Conservation (phyloP, 2,329 filamentous ascomycete species). For the Stagonosporopsis tanaceti region DNA sequence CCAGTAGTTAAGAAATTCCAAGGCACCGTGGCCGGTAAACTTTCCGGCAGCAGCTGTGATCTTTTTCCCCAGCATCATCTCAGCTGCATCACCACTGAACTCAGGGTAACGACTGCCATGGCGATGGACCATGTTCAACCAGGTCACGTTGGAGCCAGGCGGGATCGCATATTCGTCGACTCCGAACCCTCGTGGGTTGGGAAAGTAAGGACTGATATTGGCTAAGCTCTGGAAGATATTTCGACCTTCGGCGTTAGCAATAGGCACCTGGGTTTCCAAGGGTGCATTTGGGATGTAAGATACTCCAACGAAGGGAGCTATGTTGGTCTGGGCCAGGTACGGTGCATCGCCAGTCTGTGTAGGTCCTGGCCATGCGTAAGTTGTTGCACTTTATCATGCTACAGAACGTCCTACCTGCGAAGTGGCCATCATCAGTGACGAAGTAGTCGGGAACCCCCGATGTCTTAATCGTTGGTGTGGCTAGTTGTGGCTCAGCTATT, state of each 20-base stretch:
- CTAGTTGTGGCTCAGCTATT: conserved; percentile 24
- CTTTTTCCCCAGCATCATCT: conserved; percentile 62
- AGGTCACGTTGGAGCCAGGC: conserved; percentile 70
- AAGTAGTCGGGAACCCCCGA: conserved; percentile 44
- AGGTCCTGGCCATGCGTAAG: conserved; percentile 58
- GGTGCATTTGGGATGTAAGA: conserved; percentile 74
- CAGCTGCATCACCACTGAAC: conserved; percentile 65
- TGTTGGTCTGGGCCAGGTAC: conserved; percentile 75
- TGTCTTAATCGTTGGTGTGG: conserved; percentile 31
- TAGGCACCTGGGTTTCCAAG: conserved; percentile 74
- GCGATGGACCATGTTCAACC: conserved; percentile 76
- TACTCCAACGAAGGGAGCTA: conserved; percentile 66
- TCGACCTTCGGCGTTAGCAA: conserved; percentile 63
- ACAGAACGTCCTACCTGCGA: conserved; percentile 29
- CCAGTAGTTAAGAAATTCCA: conserved; percentile 75
- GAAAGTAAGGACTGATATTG: conserved; percentile 73
- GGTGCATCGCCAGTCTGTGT: conserved; percentile 74
- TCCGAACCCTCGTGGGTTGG: conserved; percentile 73
- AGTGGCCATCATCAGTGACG: conserved; percentile 42
- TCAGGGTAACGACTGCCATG: conserved; percentile 76
- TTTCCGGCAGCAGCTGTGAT: conserved; percentile 63
- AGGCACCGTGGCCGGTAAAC: conserved; percentile 64
- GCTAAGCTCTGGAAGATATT: conserved; percentile 78
- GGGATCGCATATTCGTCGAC: conserved; percentile 76
- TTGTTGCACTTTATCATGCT: not conserved